A percentile compares a stretch with the other conserved stretches of the same genome.
These are phyloP conservation scores for Trametes maxima DNA, from an alignment of 768 basidiomycete genomes.

Conservation along the genomic window DNA sequence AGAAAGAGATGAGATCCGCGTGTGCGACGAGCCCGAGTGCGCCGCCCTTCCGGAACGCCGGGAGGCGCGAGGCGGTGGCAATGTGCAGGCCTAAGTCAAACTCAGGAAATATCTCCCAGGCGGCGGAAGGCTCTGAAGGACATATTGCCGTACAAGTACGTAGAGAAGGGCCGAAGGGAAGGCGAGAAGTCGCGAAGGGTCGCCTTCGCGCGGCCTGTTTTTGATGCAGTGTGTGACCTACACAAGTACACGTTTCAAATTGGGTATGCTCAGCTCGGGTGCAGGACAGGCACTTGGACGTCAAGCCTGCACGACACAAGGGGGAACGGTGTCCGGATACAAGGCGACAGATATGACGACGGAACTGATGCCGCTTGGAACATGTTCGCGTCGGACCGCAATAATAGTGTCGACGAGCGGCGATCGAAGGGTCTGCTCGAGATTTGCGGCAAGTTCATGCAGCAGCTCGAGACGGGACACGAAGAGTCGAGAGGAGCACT, in stretches of 20 bases:
- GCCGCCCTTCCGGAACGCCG: neutral
- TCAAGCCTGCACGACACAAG: neutral
- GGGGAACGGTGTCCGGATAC: neutral
- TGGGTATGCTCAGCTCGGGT: neutral
- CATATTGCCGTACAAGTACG: neutral
- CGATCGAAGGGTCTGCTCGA: too few species aligned
- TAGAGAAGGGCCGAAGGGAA: constrained; percentile 1
- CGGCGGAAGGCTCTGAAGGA: neutral
- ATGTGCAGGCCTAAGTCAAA: constrained; percentile 18
- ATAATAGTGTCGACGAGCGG: too few species aligned
- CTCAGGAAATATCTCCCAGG: constrained; percentile 13
- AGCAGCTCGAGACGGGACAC: constrained; percentile 10
- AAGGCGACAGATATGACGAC: neutral
- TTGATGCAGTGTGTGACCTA: neutral
- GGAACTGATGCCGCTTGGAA: constrained; percentile 5
- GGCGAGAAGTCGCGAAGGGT: neutral
- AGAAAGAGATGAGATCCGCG: constrained; percentile 6
- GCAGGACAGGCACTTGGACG: neutral
- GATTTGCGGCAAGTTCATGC: neutral
- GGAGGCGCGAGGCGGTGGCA: neutral
- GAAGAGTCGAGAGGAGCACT: constrained; percentile 7
- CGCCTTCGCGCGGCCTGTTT: neutral
- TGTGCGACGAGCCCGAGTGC: neutral
- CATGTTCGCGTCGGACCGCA: neutral
- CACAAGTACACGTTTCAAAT: neutral